phyloP scores from a whole-genome alignment of 495 filamentous ascomycete species.

The Annulohypoxylon nitens region DNA sequence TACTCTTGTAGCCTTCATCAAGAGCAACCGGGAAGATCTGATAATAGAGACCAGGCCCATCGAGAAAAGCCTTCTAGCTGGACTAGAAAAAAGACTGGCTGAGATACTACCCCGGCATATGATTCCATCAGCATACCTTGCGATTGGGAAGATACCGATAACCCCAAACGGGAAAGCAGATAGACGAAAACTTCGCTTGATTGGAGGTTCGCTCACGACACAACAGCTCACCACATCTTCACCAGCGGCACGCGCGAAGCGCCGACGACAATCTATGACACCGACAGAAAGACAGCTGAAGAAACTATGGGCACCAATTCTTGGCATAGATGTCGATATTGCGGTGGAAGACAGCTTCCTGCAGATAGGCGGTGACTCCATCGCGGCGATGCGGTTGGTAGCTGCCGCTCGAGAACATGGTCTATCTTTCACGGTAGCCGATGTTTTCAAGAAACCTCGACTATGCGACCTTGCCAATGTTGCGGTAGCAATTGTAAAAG shows the following conservation, averaged over 20 bases:
- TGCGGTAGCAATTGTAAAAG: background rate
- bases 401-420: conserved; percentile 7
- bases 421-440: background rate
- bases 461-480: background rate
- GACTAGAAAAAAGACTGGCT: background rate
- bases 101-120: background rate
- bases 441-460: conserved; percentile 3
- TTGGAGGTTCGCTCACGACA: background rate
- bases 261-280: background rate
- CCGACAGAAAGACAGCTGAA: background rate
- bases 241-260: background rate
- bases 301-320: background rate
- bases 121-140: background rate
- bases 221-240: background rate
- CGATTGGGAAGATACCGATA: background rate
- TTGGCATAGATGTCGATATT: background rate
- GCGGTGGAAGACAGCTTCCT: conserved; percentile 8
- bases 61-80: background rate
- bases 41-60: background rate
- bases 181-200: background rate
- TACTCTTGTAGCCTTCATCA: background rate
- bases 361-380: conserved; percentile 6
- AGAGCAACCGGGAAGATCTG: background rate
- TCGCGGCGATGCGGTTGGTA: conserved; percentile 1
- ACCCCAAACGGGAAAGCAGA: conserved; percentile 4